phyloP scores from a whole-genome alignment of 2,329 filamentous ascomycete genomes.

The Rutstroemia sp. region DNA sequence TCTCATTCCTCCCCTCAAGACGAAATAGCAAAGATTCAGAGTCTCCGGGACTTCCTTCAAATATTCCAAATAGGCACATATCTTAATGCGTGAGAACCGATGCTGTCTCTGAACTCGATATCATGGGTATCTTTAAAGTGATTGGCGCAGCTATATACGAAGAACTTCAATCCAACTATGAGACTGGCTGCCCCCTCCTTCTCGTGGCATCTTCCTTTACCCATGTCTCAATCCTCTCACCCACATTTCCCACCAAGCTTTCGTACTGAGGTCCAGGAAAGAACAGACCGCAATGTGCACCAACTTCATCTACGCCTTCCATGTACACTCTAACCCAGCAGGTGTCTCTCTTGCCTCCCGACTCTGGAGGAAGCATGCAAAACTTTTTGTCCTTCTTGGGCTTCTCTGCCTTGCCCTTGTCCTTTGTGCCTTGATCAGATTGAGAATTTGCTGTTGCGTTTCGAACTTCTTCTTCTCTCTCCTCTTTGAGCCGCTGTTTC shows the following conservation, averaged over 20 bases:
- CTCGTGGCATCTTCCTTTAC: conserved; percentile 49
- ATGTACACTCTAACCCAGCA: conserved; percentile 77
- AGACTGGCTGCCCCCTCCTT: conserved; percentile 18
- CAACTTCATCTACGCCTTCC: conserved; percentile 77
- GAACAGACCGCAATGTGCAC: conserved; percentile 79
- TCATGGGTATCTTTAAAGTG: no score
- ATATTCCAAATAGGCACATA: no score
- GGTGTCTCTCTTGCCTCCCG: conserved; percentile 51
- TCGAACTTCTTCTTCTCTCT: conserved; percentile 29
- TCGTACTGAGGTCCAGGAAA: conserved; percentile 68
- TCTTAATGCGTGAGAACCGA: no score
- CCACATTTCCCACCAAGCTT: conserved; percentile 67
- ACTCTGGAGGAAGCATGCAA: conserved; percentile 59
- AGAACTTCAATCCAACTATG: no score
- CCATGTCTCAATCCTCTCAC: conserved; percentile 60
- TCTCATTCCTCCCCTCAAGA: no score
- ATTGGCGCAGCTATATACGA: no score
- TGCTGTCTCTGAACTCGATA: no score
- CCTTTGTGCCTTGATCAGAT: conserved; percentile 24
- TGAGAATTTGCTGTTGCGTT: conserved; percentile 19
- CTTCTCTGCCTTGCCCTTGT: conserved; percentile 18
- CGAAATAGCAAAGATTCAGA: no score
- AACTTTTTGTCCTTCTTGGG: conserved; percentile 52
- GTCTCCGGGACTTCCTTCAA: no score
- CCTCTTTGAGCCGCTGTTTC: conserved; percentile 28